Evolutionary conservation across 208 protist genomes (phyloP).

Genomic region (Leishmania arabica): DNA sequence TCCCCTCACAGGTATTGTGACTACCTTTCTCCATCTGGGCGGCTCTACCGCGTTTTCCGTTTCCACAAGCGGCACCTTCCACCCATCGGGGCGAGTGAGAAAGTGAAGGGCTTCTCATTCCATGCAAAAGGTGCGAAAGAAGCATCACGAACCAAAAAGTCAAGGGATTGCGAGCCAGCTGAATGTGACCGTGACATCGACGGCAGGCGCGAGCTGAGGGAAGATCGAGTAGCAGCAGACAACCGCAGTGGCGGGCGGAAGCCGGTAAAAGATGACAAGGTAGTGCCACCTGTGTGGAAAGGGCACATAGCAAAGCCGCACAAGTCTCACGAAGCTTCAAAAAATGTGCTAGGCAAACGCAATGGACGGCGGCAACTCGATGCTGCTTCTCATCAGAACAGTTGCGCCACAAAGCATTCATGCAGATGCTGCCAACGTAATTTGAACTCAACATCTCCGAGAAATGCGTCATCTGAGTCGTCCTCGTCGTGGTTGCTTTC

Average conservation of each 20-base stretch:
- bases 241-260: background rate
- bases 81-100: background rate
- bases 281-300: background rate
- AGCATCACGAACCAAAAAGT: background rate
- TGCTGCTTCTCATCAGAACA: background rate
- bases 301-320: background rate
- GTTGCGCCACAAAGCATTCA: background rate
- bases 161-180: background rate
- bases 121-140: background rate
- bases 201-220: background rate
- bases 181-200: background rate
- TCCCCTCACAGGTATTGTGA: constrained; percentile 8
- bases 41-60: background rate
- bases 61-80: background rate
- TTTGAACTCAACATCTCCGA: background rate
- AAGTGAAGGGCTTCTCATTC: background rate
- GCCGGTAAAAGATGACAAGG: background rate
- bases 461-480: background rate
- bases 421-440: background rate
- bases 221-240: background rate
- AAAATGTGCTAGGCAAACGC: background rate
- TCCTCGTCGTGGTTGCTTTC: background rate
- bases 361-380: background rate
- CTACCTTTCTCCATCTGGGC: background rate
- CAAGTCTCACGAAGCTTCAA: background rate